Percentiles rank a stretch among this genome's conserved stretches.
These are phyloP conservation scores for Diaporthe longicolla DNA, from an alignment of 2,329 filamentous ascomycete genomes.

Conservation along the genomic window DNA sequence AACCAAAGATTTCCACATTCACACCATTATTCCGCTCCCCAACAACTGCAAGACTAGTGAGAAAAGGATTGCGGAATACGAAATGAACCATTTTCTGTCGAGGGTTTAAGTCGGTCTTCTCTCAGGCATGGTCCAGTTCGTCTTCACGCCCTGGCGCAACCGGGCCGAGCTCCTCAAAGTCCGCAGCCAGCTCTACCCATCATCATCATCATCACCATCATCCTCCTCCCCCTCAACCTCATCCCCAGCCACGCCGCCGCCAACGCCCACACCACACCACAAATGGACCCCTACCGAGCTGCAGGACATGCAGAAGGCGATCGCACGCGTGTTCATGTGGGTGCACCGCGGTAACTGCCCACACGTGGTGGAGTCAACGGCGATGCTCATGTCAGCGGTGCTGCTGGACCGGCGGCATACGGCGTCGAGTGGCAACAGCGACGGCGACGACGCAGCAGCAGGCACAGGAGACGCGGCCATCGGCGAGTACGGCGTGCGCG, in stretches of 20 bases:
- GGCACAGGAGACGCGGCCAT: conserved; percentile 46
- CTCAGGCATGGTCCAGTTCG: conserved; percentile 74
- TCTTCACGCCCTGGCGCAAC: conserved; percentile 81
- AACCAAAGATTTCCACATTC: neutral
- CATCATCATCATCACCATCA: conserved; percentile 30
- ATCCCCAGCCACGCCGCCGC: conserved; percentile 15
- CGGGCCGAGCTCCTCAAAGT: conserved; percentile 75
- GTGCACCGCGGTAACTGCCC: conserved; percentile 81
- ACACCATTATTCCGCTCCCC: neutral
- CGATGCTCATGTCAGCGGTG: conserved; percentile 77
- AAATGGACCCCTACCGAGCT: conserved; percentile 34
- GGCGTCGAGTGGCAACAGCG: neutral
- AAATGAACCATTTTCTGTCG: neutral
- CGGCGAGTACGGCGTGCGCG: conserved; percentile 70
- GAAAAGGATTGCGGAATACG: neutral
- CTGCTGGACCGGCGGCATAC: conserved; percentile 69
- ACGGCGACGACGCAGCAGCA: neutral
- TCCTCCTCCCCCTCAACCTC: no score
- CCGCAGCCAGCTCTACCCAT: conserved; percentile 74
- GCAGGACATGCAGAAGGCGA: conserved; percentile 56
- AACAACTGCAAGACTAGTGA: neutral
- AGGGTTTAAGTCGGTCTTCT: conserved; percentile 38
- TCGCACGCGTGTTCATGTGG: conserved; percentile 75
- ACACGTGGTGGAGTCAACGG: conserved; percentile 84
- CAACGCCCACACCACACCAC: conserved; percentile 25